Evolutionary conservation across 371 early-diverging fungal species (phyloP).

Genomic region (Gilbertella persicaria): DNA sequence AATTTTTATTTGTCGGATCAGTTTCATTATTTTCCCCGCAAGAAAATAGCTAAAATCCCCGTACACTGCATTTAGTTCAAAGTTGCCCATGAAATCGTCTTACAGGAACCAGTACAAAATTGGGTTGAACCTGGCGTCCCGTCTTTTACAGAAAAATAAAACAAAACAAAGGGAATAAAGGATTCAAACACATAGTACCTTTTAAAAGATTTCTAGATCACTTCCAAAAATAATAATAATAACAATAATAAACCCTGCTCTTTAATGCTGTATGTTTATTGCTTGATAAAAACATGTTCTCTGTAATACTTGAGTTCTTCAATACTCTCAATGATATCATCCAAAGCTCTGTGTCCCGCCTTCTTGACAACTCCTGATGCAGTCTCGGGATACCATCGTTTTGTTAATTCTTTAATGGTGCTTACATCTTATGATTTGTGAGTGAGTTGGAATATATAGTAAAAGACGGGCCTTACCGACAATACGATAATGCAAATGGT

Average conservation of each 20-base stretch:
- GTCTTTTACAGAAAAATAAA: neutral
- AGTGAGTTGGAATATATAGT: too few relatives aligned
- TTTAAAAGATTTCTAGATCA: too few relatives aligned
- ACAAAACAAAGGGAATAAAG: neutral
- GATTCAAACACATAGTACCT: too few relatives aligned
- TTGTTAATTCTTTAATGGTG: constrained; percentile 85
- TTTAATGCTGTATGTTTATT: too few relatives aligned
- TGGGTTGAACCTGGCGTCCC: too few relatives aligned
- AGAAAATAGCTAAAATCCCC: neutral
- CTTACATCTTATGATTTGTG: too few relatives aligned
- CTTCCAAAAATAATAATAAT: too few relatives aligned
- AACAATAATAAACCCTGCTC: too few relatives aligned
- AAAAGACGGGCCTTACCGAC: constrained; percentile 65
- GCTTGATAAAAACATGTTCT: constrained; percentile 56
- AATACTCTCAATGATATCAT: constrained; percentile 91
- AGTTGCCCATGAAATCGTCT: neutral
- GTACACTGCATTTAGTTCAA: neutral
- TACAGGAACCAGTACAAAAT: too few relatives aligned
- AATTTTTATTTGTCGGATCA: neutral
- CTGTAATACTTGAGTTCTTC: constrained; percentile 82
- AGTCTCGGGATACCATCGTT: constrained; percentile 72
- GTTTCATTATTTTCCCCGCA: neutral
- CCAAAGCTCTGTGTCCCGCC: constrained; percentile 75
- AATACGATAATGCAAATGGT: constrained; percentile 86
- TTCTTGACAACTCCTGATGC: constrained; percentile 60